Base-by-base conservation (phyloP, 495 filamentous ascomycete genomes). In the Talaromyces proteolyticus region DNA sequence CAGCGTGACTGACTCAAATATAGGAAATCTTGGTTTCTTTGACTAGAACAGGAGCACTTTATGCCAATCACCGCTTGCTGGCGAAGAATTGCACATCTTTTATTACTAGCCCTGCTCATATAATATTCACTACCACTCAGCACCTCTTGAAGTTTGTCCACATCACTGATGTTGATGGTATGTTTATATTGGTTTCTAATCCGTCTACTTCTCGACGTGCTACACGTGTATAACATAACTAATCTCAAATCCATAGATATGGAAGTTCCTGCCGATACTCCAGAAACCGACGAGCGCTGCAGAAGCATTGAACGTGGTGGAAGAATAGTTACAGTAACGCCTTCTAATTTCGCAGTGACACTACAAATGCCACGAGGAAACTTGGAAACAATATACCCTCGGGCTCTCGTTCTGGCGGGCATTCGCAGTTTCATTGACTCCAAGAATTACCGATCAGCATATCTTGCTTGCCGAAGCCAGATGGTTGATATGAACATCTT, bases 401-500 rank as follows among this genome's bases (percentile, higher is more conserved):
- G 93, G 43, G 93, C 93, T 5, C 81, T 98, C 59, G 91, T 97
- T 2, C 67, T 98, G 52, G 88, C 89, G 0, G 90, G 92, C 17
- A 88, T 96, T 38, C 79, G 93, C 39, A 76, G 80, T 29, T 82
- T 84, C 37, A 87, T 98, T 46, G 85, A 87, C 51, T 69, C 74
- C 17, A 88, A 86, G 61, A 76, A 93, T 41, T 98, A 96, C 57
- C 83, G 75, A 41, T 80, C 76, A 48, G 93, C 93, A 2, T 98
- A 95, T 62, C 68, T 88, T 21, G 81, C 85, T 36, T 98, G 93
- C 62, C 82, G 93, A 25, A 90, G 84, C 45, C 94, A 96, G 61
- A 81, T 93, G 53, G 93, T 98, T 3, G 93, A 98, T 60, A 89
- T 96, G 85, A 98, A 97, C 60, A 92, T 98, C 47, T 72, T 98